A percentile compares a stretch with the other conserved stretches of the same genome.
phyloP scores from a whole-genome alignment of 2,329 filamentous ascomycete species.

The Colletotrichum shisoi region DNA sequence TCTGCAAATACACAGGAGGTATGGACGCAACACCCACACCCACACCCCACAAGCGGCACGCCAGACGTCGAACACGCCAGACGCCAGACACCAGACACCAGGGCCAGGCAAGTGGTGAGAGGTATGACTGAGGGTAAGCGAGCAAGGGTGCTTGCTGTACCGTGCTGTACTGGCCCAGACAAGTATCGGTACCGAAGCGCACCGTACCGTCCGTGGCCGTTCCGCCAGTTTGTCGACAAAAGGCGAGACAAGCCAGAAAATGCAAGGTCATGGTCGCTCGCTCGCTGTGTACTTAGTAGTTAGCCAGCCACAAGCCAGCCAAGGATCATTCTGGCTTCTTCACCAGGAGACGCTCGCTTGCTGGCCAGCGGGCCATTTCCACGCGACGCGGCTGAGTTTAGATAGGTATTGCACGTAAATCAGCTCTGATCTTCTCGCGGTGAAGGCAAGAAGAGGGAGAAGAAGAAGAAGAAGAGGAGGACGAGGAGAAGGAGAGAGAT shows the following conservation, averaged over 20 bases:
- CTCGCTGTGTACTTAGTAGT: not conserved
- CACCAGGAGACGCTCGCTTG: not conserved
- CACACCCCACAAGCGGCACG: slow-evolving; percentile 17
- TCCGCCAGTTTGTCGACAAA: not conserved
- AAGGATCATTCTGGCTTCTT: not conserved
- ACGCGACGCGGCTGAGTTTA: not conserved
- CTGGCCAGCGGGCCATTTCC: not conserved
- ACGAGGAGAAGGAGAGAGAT: not conserved
- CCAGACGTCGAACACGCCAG: slow-evolving; percentile 8
- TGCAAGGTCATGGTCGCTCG: not conserved
- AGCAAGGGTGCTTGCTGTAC: not conserved
- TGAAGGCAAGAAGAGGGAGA: not conserved
- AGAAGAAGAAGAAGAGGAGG: not conserved
- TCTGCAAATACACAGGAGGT: no score
- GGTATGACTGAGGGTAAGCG: slow-evolving; percentile 9
- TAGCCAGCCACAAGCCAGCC: not conserved
- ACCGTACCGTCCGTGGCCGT: slow-evolving; percentile 14
- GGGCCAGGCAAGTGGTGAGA: slow-evolving; percentile 20
- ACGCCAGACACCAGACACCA: slow-evolving; percentile 10
- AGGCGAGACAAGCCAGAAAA: not conserved
- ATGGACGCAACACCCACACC: not conserved
- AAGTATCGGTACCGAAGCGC: slow-evolving; percentile 14
- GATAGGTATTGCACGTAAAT: not conserved
- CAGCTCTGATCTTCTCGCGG: not conserved
- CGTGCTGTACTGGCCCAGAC: not conserved